Conservation (phyloP, 805 yeast genomes). For the Candida ovalis region DNA sequence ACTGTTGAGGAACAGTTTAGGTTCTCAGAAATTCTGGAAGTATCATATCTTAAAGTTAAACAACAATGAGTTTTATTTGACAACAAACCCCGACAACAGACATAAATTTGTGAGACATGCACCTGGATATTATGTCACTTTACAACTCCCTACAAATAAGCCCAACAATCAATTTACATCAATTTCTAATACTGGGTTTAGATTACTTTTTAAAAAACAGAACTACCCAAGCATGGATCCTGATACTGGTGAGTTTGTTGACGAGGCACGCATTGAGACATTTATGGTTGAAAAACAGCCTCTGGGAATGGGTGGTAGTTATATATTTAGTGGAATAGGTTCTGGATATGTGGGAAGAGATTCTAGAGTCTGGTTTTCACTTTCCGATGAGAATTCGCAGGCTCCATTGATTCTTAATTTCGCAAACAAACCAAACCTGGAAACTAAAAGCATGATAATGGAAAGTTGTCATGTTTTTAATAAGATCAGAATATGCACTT, state of each 20-base stretch:
- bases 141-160: conserved; percentile 22
- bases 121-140: conserved; percentile 57
- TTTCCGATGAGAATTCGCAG: background rate
- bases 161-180: conserved; percentile 4
- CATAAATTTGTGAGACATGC: conserved; percentile 58
- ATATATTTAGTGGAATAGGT: conserved; percentile 12
- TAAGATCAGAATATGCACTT: conserved; percentile 15
- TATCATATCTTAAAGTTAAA: conserved; percentile 58
- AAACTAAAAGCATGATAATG: conserved; percentile 14
- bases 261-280: conserved; percentile 8
- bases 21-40: conserved; percentile 46
- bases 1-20: conserved; percentile 2
- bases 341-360: conserved; percentile 15
- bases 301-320: conserved; percentile 17
- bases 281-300: conserved; percentile 25
- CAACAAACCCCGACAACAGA: conserved; percentile 63
- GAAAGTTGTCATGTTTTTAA: conserved; percentile 12
- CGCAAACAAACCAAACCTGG: conserved; percentile 5
- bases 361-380: background rate
- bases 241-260: conserved; percentile 5
- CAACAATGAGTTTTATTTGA: conserved; percentile 47
- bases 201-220: conserved; percentile 30
- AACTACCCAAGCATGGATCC: conserved; percentile 7
- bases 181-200: conserved; percentile 29
- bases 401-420: background rate